A percentile compares a stretch with the other conserved stretches of the same genome.
phyloP scores from a whole-genome alignment of 345 rosid genomes.

The Eucalyptus grandis region DNA sequence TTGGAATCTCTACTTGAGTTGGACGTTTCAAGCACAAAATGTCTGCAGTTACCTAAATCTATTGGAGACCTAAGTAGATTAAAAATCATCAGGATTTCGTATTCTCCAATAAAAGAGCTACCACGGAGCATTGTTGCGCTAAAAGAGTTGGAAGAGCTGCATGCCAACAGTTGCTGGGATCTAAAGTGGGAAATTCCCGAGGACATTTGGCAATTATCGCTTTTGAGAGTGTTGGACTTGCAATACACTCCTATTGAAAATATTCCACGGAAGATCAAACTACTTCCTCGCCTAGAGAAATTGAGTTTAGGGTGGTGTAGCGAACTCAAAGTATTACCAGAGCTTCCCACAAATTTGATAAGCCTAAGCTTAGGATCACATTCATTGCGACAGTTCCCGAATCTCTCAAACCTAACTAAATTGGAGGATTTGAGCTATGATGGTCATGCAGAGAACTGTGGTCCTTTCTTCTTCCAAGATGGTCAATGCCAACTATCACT shows the following conservation, averaged over 20 bases:
- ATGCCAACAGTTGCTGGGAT: fast-evolving
- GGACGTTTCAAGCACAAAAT: neutral
- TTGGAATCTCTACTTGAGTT: neutral
- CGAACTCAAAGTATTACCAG: fast-evolving
- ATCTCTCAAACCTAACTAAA: too few species aligned
- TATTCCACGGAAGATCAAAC: neutral
- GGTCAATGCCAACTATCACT: too few species aligned
- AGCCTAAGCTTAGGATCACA: too few species aligned
- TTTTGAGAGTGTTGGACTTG: neutral
- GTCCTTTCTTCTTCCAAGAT: too few species aligned
- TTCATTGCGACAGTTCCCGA: too few species aligned
- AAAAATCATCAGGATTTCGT: neutral
- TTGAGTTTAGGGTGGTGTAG: too few species aligned
- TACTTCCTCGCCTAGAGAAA: too few species aligned
- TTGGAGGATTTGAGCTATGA: too few species aligned
- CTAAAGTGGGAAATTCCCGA: neutral
- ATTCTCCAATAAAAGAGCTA: neutral
- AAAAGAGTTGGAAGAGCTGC: neutral
- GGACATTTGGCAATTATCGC: neutral
- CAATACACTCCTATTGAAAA: too few species aligned
- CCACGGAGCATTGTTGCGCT: neutral
- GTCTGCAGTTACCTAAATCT: neutral
- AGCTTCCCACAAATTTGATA: too few species aligned
- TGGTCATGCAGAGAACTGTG: too few species aligned
- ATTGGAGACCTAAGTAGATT: neutral